Percentiles rank a stretch among this genome's conserved stretches.
phyloP scores from a whole-genome alignment of 2,329 filamentous ascomycete species.

The Aspergillus pseudonomiae region DNA sequence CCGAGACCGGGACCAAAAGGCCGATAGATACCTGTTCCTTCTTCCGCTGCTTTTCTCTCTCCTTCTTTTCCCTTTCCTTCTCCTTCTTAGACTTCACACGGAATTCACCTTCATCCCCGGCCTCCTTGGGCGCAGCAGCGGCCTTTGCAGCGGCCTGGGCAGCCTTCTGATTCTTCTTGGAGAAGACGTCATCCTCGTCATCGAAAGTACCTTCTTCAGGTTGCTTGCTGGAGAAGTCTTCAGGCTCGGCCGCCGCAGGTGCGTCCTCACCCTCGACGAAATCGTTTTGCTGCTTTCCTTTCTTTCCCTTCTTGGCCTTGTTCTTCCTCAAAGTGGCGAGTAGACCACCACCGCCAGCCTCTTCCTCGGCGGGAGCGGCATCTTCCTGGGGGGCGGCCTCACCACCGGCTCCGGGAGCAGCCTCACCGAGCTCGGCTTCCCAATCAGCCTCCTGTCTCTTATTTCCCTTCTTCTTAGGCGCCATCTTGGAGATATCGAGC shows the following conservation, averaged over 20 bases:
- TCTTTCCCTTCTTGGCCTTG: conserved; percentile 87
- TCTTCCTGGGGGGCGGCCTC: conserved; percentile 47
- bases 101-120: conserved; percentile 59
- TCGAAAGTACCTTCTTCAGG: conserved; percentile 80
- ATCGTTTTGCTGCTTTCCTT: conserved; percentile 74
- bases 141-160: conserved; percentile 53
- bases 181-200: conserved; percentile 85
- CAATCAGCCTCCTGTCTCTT: conserved; percentile 88
- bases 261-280: conserved; percentile 70
- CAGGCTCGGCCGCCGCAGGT: conserved; percentile 40
- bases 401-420: conserved; percentile 52
- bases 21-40: conserved; percentile 79
- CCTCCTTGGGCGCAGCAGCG: conserved; percentile 47
- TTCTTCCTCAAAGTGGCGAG: conserved; percentile 82
- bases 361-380: conserved; percentile 55
- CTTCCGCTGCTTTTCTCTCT: conserved; percentile 96
- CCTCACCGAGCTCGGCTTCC: conserved; percentile 89
- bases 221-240: conserved; percentile 65
- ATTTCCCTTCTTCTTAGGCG: conserved; percentile 93
- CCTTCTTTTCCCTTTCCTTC: conserved; percentile 97
- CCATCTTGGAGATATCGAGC: conserved; percentile 59
- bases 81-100: conserved; percentile 93
- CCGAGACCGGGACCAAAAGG: neutral
- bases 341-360: conserved; percentile 68
- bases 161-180: conserved; percentile 57